Conservation (phyloP, 257 asterid genomes). For the Henckelia pumila region DNA sequence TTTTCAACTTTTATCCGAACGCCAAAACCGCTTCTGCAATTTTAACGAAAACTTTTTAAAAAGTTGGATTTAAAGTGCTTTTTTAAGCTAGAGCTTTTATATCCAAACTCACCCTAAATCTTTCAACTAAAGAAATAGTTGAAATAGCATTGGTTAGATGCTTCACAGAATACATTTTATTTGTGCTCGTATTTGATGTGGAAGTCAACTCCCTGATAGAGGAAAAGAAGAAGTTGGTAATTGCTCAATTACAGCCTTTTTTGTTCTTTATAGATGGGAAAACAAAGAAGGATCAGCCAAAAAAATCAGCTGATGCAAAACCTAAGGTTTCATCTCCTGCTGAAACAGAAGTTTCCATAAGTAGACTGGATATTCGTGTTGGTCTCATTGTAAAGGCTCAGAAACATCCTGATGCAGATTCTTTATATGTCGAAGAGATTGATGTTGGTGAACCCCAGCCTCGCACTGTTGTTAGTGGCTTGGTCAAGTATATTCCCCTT, state of each 20-base stretch:
- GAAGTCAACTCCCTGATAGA: constrained; percentile 8
- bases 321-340: constrained; percentile 48
- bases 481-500: constrained; percentile 82
- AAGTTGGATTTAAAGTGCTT: too few species aligned
- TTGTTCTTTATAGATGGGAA: constrained; percentile 43
- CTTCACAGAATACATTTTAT: too few species aligned
- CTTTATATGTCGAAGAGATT: constrained; percentile 94
- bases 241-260: constrained; percentile 23
- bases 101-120: too few species aligned
- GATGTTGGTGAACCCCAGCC: constrained; percentile 91
- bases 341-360: constrained; percentile 59
- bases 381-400: constrained; percentile 80
- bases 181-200: background rate
- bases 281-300: constrained; percentile 55
- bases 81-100: too few species aligned
- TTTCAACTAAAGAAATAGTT: background rate
- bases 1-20: too few species aligned
- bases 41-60: too few species aligned
- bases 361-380: constrained; percentile 86
- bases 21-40: too few species aligned
- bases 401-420: constrained; percentile 94
- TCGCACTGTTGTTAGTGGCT: constrained; percentile 96
- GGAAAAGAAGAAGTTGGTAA: background rate
- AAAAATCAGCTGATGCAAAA: constrained; percentile 63
- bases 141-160: background rate